Conservation (phyloP, 371 early-diverging fungal species). For the Chytridiales sp. region DNA sequence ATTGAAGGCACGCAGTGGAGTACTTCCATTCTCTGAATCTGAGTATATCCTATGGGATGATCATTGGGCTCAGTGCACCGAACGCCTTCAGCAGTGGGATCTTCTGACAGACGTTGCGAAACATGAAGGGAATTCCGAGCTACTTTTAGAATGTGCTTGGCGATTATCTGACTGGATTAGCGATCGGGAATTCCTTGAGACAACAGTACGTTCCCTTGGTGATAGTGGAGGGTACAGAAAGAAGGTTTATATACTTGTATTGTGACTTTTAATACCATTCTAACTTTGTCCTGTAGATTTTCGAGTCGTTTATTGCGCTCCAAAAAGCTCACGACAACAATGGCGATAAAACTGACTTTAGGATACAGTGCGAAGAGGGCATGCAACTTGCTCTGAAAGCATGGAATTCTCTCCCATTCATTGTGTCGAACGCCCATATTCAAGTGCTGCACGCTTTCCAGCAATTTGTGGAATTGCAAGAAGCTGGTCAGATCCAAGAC, state of each 20-base stretch:
- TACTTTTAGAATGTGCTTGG: slow-evolving; percentile 90
- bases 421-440: slow-evolving; percentile 83
- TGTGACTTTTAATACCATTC: not conserved
- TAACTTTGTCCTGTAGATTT: slow-evolving; percentile 45
- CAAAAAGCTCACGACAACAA: slow-evolving; percentile 68
- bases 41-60: slow-evolving; percentile 98
- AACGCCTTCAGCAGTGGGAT: slow-evolving; percentile 98
- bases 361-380: slow-evolving; percentile 82
- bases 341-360: slow-evolving; percentile 67
- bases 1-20: slow-evolving; percentile 83
- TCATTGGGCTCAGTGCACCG: slow-evolving; percentile 91
- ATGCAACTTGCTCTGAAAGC: slow-evolving; percentile 78
- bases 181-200: slow-evolving; percentile 71
- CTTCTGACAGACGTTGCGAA: slow-evolving; percentile 89
- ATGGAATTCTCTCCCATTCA: slow-evolving; percentile 84
- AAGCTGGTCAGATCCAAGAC: slow-evolving; percentile 84
- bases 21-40: slow-evolving; percentile 89
- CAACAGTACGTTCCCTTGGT: slow-evolving; percentile 57
- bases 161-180: slow-evolving; percentile 85
- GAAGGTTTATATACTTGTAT: slow-evolving; percentile 36
- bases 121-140: slow-evolving; percentile 79
- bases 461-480: slow-evolving; percentile 90
- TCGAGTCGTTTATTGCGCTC: slow-evolving; percentile 81
- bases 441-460: slow-evolving; percentile 89
- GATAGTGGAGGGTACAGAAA: slow-evolving; percentile 68